Conservation (phyloP, 2,329 filamentous ascomycete species). For the Aspergillus candidus region DNA sequence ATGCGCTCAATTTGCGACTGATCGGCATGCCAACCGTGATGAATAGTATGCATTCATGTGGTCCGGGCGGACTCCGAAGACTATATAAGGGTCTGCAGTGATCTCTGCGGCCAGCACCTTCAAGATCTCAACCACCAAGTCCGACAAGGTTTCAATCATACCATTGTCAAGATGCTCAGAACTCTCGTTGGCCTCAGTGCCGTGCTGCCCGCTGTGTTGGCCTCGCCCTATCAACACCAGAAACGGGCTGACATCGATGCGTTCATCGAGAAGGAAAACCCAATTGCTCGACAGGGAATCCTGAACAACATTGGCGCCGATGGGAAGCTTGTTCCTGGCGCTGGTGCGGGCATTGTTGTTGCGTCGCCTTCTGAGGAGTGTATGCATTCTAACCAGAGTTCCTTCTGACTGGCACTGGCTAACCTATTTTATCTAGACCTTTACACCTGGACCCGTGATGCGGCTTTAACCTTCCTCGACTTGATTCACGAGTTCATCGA, state of each 20-base stretch:
- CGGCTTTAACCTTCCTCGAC: conserved; percentile 61
- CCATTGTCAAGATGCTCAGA: no score
- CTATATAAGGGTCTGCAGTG: no score
- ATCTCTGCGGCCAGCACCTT: no score
- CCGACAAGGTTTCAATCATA: no score
- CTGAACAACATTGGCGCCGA: conserved; percentile 15
- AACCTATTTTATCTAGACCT: conserved; percentile 49
- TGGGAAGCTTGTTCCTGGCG: conserved; percentile 36
- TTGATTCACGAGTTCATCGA: conserved; percentile 60
- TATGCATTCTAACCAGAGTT: conserved; percentile 24
- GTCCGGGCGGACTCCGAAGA: no score
- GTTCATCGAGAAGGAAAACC: conserved; percentile 8
- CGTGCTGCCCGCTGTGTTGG: conserved; percentile 2
- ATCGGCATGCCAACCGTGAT: no score
- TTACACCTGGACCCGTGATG: conserved; percentile 71
- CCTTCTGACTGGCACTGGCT: not conserved
- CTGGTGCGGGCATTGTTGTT: conserved; percentile 46
- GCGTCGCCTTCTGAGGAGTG: conserved; percentile 50
- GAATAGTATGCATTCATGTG: no score
- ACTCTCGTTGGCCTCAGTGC: conserved; percentile 1
- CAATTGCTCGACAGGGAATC: conserved; percentile 8
- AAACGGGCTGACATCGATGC: conserved; percentile 5
- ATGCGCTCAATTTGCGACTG: no score
- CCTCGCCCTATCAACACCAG: not conserved
- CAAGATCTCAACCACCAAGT: no score